Evolutionary conservation across 495 filamentous ascomycete species (phyloP), one percentile per base, ranked within the genome.

Genomic region (Sordaria brevicollis): DNA sequence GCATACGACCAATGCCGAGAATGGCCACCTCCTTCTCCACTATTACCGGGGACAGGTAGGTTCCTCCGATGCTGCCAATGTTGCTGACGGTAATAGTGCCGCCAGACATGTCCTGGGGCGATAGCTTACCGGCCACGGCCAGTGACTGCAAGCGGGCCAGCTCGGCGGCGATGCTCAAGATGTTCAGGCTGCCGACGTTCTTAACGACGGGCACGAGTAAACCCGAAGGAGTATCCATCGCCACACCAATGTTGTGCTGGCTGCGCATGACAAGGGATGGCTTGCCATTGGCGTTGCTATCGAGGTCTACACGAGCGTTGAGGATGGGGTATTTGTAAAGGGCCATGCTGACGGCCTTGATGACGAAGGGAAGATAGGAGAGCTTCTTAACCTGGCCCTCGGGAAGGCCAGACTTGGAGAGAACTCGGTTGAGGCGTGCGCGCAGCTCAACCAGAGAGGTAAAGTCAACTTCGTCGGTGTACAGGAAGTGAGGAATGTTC

Each of bases 81-180:
- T 99, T 99, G 70, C 92, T 96, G 33, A 99, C 88, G 0, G 96
- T 97, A 75, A 99, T 93, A 0, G 95, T 97, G 3, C 93, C 93
- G 36, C 94, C 94, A 65, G 80, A 86, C 66, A 98, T 80, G 80
- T 99, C 94, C 9, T 87, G 84, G 5, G 89, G 82, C 0, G 89
- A 85, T 6, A 99, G 85, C 77, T 92, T 93, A 3, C 92, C 93
- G 10, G 84, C 80, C 15, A 85, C 83, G 1, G 92, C 96, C 0
- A 92, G 86, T 3, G 79, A 76, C 72, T 92, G 89, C 25, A 99
- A 86, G 15, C 92, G 88, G 4, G 81, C 79, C 5, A 97, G 84
- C 76, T 97, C 93, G 13, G 85, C 79, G 6, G 93, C 91, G 69
- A 99, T 90, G 38, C 89, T 85, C 21, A 89, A 76, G 74, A 98